Evolutionary conservation across 1,284 basidiomycete species (phyloP).

Genomic region (Rhodotorula mucilaginosa): DNA sequence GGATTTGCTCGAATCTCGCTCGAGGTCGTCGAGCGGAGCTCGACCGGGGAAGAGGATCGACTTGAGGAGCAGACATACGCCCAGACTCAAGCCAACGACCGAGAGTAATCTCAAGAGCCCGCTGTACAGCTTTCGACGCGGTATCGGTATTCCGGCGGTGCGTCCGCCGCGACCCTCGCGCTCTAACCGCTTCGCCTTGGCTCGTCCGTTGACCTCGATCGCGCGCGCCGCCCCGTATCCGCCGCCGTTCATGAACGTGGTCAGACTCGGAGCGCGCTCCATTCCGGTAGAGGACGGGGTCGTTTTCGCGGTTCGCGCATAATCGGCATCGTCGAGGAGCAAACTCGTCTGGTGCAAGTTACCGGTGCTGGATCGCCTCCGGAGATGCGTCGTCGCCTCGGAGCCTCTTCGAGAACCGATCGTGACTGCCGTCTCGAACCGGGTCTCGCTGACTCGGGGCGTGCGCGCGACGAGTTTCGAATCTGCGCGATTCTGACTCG

Average conservation of each 20-base stretch:
- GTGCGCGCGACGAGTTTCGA: background rate
- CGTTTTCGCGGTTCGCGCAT: background rate
- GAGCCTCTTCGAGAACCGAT: too few relatives aligned
- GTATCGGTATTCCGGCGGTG: background rate
- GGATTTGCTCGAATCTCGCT: background rate
- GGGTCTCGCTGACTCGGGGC: background rate
- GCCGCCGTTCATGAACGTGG: conserved; percentile 21
- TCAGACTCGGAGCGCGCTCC: conserved; percentile 20
- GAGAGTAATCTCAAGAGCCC: background rate
- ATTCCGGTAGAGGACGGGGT: conserved; percentile 6
- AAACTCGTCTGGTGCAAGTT: conserved; percentile 3
- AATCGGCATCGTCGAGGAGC: conserved; percentile 7
- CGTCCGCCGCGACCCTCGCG: background rate
- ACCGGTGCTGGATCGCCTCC: conserved; percentile 4
- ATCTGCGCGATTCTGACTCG: background rate
- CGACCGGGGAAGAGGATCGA: background rate
- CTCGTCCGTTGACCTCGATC: background rate
- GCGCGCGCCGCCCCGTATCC: background rate
- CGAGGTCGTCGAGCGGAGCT: background rate
- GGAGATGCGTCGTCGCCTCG: background rate
- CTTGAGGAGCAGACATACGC: background rate
- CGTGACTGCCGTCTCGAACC: background rate
- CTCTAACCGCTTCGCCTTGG: background rate
- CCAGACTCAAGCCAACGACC: background rate
- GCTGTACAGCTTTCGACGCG: conserved; percentile 9